Conservation (phyloP, 106 monocot species). For the Acanthochlamys bracteata region DNA sequence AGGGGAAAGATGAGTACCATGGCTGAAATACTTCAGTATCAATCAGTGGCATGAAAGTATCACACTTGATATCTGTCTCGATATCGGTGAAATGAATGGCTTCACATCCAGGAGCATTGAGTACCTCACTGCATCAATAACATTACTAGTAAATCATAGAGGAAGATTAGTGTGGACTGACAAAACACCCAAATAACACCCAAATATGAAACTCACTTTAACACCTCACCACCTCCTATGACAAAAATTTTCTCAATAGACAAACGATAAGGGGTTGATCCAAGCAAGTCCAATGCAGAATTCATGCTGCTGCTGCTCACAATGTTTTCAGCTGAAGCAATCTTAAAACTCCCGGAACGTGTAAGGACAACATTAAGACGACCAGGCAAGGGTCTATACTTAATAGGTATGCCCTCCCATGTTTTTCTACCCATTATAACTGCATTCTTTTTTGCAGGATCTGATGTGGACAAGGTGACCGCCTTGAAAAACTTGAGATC, state of each 20-base stretch:
- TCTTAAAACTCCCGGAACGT: slow-evolving; percentile 80
- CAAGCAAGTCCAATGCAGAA: slow-evolving; percentile 73
- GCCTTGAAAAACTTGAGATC: slow-evolving; percentile 90
- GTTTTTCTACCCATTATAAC: slow-evolving; percentile 96
- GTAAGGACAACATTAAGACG: slow-evolving; percentile 89
- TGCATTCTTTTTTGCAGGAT: slow-evolving; percentile 87
- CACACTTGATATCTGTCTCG: slow-evolving; percentile 69
- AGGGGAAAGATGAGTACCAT: slow-evolving; percentile 79
- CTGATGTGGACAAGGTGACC: slow-evolving; percentile 55
- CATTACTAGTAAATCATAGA: not conserved
- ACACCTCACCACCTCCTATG: slow-evolving; percentile 83
- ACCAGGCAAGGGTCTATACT: slow-evolving; percentile 63
- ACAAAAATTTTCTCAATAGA: slow-evolving; percentile 91
- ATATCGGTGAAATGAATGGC: slow-evolving; percentile 95
- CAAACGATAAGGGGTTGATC: slow-evolving; percentile 66
- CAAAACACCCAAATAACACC: not conserved
- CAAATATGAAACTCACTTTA: slow-evolving; percentile 43
- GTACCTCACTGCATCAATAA: slow-evolving; percentile 49
- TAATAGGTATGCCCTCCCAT: slow-evolving; percentile 81
- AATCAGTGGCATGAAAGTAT: slow-evolving; percentile 78
- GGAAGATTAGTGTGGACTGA: not conserved
- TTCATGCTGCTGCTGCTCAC: slow-evolving; percentile 68
- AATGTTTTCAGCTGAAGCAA: slow-evolving; percentile 71
- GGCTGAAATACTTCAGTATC: slow-evolving; percentile 66
- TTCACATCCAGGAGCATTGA: slow-evolving; percentile 77